phyloP scores from a whole-genome alignment of 2,329 filamentous ascomycete genomes.

The Microcyclospora pomicola region DNA sequence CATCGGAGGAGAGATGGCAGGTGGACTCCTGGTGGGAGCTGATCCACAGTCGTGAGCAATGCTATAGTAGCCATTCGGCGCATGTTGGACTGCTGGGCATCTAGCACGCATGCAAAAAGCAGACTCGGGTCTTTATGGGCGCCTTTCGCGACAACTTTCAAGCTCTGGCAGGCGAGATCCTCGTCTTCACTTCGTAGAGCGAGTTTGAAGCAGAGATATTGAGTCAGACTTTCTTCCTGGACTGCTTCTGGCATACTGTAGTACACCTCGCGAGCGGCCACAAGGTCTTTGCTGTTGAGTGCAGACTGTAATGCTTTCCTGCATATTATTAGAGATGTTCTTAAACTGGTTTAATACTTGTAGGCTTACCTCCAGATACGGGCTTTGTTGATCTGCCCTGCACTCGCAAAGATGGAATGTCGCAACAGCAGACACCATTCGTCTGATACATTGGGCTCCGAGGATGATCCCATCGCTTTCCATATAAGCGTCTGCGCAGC shows the following conservation, averaged over 20 bases:
- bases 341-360: not conserved
- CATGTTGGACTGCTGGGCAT: conserved; percentile 55
- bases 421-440: conserved; percentile 58
- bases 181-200: conserved; percentile 14
- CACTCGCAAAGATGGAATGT: conserved; percentile 51
- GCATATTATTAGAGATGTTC: conserved; percentile 32
- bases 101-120: conserved; percentile 66
- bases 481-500: conserved; percentile 63
- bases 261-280: conserved; percentile 42
- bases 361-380: conserved; percentile 49
- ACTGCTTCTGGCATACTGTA: conserved; percentile 38
- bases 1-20: conserved; percentile 51
- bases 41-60: conserved; percentile 47
- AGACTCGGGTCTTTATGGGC: conserved; percentile 40
- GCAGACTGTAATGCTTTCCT: conserved; percentile 65
- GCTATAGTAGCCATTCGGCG: conserved; percentile 45
- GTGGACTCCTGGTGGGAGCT: conserved; percentile 39
- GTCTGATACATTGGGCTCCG: conserved; percentile 1
- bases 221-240: conserved; percentile 14
- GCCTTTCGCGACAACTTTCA: conserved; percentile 45
- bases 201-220: conserved; percentile 17
- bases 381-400: conserved; percentile 50
- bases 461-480: conserved; percentile 38
- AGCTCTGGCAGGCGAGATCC: conserved; percentile 45
- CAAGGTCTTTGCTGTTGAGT: conserved; percentile 43